Percentiles rank a stretch among this genome's conserved stretches.
Conservation (phyloP, 2,329 filamentous ascomycete species). For the Phialemonium atrogriseum region DNA sequence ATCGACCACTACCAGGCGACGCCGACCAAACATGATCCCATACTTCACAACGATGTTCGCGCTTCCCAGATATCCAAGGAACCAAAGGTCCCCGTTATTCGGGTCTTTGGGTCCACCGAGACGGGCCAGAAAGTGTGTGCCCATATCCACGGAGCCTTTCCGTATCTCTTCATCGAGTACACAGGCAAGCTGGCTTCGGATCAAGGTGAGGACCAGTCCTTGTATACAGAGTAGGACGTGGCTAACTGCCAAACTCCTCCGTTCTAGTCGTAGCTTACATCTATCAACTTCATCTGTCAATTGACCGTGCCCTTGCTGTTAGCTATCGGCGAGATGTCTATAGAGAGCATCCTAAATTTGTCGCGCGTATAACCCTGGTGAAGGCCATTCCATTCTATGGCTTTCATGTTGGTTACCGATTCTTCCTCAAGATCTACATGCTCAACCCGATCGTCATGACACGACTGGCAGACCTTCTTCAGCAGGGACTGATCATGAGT, state of each 20-base stretch:
- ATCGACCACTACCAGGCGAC: constrained; percentile 87
- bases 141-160: constrained; percentile 91
- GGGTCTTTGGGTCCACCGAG: constrained; percentile 87
- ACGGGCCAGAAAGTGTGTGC: constrained; percentile 94
- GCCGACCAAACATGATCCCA: constrained; percentile 73
- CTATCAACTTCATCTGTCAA: constrained; percentile 69
- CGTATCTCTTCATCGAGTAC: constrained; percentile 91
- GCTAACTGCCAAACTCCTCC: too few species aligned
- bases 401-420: constrained; percentile 84
- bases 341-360: constrained; percentile 59
- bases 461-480: constrained; percentile 77
- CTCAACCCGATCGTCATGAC: constrained; percentile 81
- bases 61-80: constrained; percentile 51
- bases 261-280: constrained; percentile 68
- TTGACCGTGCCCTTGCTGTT: constrained; percentile 81
- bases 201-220: constrained; percentile 64
- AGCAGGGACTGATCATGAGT: constrained; percentile 82
- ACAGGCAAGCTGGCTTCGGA: constrained; percentile 57
- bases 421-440: constrained; percentile 92
- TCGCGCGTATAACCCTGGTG: constrained; percentile 83
- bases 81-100: constrained; percentile 75
- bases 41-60: constrained; percentile 57
- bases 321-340: constrained; percentile 73
- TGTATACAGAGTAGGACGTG: too few species aligned
- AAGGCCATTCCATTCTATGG: constrained; percentile 96